Evolutionary conservation across 139 green algal species (phyloP), one percentile per base, ranked within the genome.

Genomic region (Auxenochlorella pyrenoidosa): DNA sequence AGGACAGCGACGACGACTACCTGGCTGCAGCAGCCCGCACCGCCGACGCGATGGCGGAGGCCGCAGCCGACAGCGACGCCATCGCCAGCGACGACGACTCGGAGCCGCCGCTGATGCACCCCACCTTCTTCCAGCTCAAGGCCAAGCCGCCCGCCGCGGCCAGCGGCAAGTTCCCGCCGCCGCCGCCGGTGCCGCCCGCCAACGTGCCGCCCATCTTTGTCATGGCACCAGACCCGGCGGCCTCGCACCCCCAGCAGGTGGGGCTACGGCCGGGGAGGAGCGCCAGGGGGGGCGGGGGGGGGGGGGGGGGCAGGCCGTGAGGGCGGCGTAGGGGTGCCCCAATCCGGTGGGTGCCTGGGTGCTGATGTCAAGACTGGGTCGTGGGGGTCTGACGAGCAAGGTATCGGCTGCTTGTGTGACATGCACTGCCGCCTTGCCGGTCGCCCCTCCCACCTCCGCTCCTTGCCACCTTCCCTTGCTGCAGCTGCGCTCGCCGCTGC

Each of bases 201-300:
- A 54, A 66, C 21, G 83, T 87, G 76, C 88, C 88, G 26, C 88
- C 88, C 58, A 91, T 91, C 40, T 91, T 91, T 38, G 88, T 91
- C 38, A 91, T 91, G 88, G 88, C 88, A 22, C 75, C 82, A 36
- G 88, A 91, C 47, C 38, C 70, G 2, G 47, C 19, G 2, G 66
- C 82, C 36, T 44, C 47, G 73, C 40, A 21, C 15, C 73, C 43
- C 34, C 73, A 59, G 40, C 38, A 44, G 73, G 34, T 43, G 34
- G n/a, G n/a, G 68, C 1, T 15, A 6, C 5, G 68, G 68, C n/a
- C 16, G n/a, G n/a, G 34, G 34, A 30, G 18, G n/a, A 5, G n/a
- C n/a, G 16, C 12, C n/a, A 72, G 68, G n/a, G 68, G 4, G 30
- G 5, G 40, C 13, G 66, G 66, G 66, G 10, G 3, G 30, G 66